Evolutionary conservation across 2,329 filamentous ascomycete genomes (phyloP).

Genomic region (Conoideocrella luteorostrata): DNA sequence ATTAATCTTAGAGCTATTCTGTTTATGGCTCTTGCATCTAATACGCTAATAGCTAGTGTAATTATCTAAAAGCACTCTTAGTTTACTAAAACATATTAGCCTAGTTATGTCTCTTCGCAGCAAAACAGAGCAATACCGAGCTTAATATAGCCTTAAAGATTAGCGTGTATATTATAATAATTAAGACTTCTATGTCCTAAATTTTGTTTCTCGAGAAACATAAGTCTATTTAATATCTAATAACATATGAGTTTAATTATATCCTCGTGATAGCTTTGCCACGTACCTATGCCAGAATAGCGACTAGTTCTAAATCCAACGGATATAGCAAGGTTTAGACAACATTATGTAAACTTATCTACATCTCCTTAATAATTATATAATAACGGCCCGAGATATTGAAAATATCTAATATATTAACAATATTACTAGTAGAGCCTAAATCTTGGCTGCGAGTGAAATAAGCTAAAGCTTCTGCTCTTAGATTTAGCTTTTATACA

Average conservation of each 20-base stretch:
- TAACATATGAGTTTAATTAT: not conserved
- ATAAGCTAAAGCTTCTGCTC: not conserved
- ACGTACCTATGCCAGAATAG: not conserved
- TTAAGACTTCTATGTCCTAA: not conserved
- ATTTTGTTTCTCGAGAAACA: not conserved
- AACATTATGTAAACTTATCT: not conserved
- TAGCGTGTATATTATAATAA: not conserved
- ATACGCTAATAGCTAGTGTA: not conserved
- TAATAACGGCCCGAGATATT: not conserved
- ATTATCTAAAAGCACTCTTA: not conserved
- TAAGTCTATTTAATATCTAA: not conserved
- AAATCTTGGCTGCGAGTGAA: not conserved
- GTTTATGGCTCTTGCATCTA: not conserved
- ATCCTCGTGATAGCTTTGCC: not conserved
- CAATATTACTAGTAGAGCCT: not conserved
- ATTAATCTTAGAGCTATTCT: not conserved
- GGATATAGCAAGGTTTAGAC: not conserved
- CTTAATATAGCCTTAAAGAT: not conserved
- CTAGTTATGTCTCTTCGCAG: not conserved
- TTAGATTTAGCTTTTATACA: not conserved
- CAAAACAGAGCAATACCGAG: not conserved
- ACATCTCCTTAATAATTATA: not conserved
- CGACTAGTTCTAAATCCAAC: not conserved
- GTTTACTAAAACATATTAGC: not conserved
- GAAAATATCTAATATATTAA: not conserved